Evolutionary conservation across 768 basidiomycete species (phyloP).

Genomic region (Phanerochaete carnosa): DNA sequence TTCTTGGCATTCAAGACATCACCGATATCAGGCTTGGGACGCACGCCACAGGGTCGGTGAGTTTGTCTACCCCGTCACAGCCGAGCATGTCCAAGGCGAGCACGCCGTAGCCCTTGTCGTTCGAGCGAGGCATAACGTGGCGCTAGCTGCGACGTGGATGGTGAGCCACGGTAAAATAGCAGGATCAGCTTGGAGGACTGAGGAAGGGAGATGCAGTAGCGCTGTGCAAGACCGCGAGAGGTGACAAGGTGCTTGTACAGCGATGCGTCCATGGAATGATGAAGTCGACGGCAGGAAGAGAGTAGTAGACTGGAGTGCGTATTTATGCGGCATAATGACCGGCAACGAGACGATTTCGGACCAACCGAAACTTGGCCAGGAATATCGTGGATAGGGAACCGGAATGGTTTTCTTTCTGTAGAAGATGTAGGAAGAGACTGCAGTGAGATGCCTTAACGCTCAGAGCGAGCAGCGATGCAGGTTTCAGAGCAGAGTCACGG

Average conservation of each 20-base stretch:
- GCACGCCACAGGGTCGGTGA: slow-evolving; percentile 27
- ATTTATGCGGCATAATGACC: no score
- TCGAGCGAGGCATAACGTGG: slow-evolving; percentile 35
- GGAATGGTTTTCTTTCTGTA: no score
- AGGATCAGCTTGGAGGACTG: slow-evolving; percentile 33
- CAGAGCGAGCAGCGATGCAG: no score
- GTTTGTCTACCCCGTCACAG: slow-evolving; percentile 42
- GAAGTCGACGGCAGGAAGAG: no score
- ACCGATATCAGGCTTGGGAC: slow-evolving; percentile 23
- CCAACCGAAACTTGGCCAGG: no score
- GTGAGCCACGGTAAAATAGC: slow-evolving; percentile 44
- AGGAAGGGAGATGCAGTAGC: slow-evolving; percentile 30
- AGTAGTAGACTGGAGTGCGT: no score
- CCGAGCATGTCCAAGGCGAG: slow-evolving; percentile 47
- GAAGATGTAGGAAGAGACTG: no score
- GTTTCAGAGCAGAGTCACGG: slow-evolving; percentile 92
- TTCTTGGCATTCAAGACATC: slow-evolving; percentile 30
- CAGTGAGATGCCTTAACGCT: no score
- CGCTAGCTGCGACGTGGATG: slow-evolving; percentile 42
- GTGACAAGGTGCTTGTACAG: slow-evolving; percentile 32
- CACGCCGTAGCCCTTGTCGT: slow-evolving; percentile 38
- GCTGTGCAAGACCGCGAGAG: slow-evolving; percentile 32
- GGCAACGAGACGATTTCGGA: no score
- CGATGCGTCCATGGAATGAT: slow-evolving; percentile 24
- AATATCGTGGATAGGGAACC: no score